These are phyloP conservation scores for Aspergillus sp. DNA, from an alignment of 2,329 filamentous ascomycete species.

Conservation along the genomic window DNA sequence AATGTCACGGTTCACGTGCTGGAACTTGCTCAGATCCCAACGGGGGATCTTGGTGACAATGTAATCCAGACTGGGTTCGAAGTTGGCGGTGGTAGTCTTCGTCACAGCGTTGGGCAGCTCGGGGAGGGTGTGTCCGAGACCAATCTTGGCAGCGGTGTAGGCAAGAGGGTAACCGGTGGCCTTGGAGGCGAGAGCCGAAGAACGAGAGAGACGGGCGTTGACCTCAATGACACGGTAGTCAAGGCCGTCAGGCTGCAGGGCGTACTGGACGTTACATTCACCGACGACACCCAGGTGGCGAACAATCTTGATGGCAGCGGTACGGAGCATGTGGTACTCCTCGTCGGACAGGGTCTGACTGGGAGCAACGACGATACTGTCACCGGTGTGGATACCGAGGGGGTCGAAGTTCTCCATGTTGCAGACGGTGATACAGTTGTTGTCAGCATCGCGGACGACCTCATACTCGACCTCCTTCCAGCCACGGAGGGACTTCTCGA, in stretches of 20 bases:
- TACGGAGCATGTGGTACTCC: conserved; percentile 99
- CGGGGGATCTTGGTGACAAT: conserved; percentile 98
- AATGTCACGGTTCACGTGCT: conserved; percentile 96
- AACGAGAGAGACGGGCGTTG: conserved; percentile 96
- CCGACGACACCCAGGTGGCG: conserved; percentile 95
- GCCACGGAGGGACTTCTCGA: conserved; percentile 97
- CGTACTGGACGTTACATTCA: conserved; percentile 98
- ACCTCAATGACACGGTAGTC: conserved; percentile 99
- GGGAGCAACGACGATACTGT: conserved; percentile 96
- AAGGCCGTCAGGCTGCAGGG: conserved; percentile 90
- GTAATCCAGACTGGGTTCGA: conserved; percentile 95
- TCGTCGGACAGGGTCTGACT: conserved; percentile 97
- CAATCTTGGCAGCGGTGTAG: conserved; percentile 97
- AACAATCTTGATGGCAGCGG: conserved; percentile 96
- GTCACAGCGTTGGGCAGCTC: conserved; percentile 97
- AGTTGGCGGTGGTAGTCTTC: conserved; percentile 98
- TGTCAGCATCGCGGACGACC: conserved; percentile 91
- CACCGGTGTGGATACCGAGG: conserved; percentile 94
- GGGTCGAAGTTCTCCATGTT: conserved; percentile 99
- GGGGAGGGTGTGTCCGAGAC: conserved; percentile 89
- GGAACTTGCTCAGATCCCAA: conserved; percentile 98
- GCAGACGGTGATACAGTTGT: conserved; percentile 99
- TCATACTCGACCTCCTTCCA: conserved; percentile 99
- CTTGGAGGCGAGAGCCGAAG: conserved; percentile 94
- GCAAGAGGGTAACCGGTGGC: conserved; percentile 96